phyloP scores from a whole-genome alignment of 2,329 filamentous ascomycete species.

The Colletotrichum sp. region DNA sequence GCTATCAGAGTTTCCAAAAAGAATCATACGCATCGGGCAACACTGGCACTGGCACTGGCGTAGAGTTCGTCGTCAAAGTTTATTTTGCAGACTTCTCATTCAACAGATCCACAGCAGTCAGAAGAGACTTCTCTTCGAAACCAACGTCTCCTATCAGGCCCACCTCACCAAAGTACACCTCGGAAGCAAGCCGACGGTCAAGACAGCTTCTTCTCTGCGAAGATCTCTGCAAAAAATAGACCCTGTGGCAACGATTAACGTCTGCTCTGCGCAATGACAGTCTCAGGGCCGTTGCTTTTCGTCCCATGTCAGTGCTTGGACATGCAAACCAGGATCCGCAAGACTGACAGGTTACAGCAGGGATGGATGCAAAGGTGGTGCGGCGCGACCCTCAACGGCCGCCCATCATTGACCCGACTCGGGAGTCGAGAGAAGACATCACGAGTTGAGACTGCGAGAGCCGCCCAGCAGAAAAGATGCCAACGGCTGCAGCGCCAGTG shows the following conservation, averaged over 20 bases:
- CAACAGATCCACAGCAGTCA: neutral
- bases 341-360: conserved; percentile 7
- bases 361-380: conserved; percentile 2
- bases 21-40: neutral
- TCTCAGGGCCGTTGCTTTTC: neutral
- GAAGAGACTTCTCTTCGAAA: neutral
- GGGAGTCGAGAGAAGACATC: neutral
- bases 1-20: neutral
- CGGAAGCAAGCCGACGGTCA: neutral
- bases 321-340: conserved; percentile 6
- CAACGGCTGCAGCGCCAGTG: neutral
- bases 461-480: neutral
- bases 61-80: neutral
- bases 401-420: neutral
- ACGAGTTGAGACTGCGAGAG: neutral
- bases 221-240: neutral
- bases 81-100: neutral
- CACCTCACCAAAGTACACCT: neutral
- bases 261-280: neutral
- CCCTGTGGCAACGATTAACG: neutral
- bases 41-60: neutral
- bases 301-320: conserved; percentile 20
- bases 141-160: neutral
- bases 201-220: neutral
- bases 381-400: neutral